Base-by-base conservation (phyloP, 192 early-diverging fungal genomes). In the Coemansia sp. region DNA sequence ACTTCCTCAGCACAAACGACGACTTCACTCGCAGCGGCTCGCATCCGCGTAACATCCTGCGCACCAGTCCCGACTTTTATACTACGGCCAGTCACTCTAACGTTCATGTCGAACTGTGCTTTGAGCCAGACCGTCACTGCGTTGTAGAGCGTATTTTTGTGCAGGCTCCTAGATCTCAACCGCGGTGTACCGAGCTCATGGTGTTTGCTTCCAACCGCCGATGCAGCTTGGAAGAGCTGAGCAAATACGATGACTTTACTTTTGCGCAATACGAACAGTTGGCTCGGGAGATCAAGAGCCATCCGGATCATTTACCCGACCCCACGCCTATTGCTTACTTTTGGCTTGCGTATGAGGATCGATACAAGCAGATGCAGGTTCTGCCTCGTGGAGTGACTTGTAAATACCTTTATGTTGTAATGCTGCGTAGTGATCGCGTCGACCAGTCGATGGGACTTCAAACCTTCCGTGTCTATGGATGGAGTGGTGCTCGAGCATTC, bases 241-340 rank as follows among this genome's bases (percentile, higher is more conserved):
- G 38, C 43, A 61, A 69, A 39, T 86, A 82, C 66, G 69, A 86
- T 68, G 60, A 65, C 53, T 86, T 64, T 29, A 86, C 84, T 4
- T 86, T 81, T 70, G 74, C 73, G 12, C 41, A 79, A 58, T 86
- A 82, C 69, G 76, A 82, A 57, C n/a, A 65, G 62, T 55, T 85
- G 65, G 63, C 69, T 2, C 47, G 39, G 9, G 12, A 22, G 3
- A 49, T 79, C 3, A 65, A 24, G n/a, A 24, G 29, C 20, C 24
- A 61, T 53, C 33, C 8, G 16, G 41, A 50, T 11, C 38, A 24
- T 6, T 3, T 62, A 2, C n/a, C 58, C 3, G 84, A 77, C 13
- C 80, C 76, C 31, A 27, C 73, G 62, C 84, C 84, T 27, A 74
- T 86, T 20, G 84, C 84, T n/a, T 82, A 82, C 65, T 82, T 81